Evolutionary conservation across 345 rosid genomes (phyloP), one percentile per base, ranked within the genome.

Genomic region (Noccaea bulbosa): DNA sequence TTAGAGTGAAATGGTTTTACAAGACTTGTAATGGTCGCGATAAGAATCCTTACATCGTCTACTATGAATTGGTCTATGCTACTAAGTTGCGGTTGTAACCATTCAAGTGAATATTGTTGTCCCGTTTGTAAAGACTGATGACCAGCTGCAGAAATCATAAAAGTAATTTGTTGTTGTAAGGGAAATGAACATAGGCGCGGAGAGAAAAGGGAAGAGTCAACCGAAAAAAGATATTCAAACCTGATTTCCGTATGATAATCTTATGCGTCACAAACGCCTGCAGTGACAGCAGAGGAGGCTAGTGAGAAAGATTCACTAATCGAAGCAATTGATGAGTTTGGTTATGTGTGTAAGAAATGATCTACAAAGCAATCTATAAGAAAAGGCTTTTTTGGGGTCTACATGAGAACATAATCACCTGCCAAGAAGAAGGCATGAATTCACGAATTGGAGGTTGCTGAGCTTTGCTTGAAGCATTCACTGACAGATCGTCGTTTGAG

Each of bases 381-480:
- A 55, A 62, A 51, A 67, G 27, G 17, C 32, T 41, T 40, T 41
- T 40, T 49, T 37, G 32, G 63, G 58, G 24, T 55, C 50, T 71
- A 65, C 40, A 52, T 30, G 69, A 24, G 37, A 48, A 65, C 38
- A 60, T 66, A 69, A 20, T 20, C 22, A 90, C 97, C 93, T 88
- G 96, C 98, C 96, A 92, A 59, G 81, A 77, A 75, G 85, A 83
- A 53, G 98, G 92, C 94, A 92, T 92, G 76, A 83, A 88, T 75
- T 89, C 98, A 56, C 86, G 92, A 65, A 81, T 65, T 0, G 61
- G 67, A 74, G 71, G 51, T 55, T 69, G 88, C 37, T 73, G 83
- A 37, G 53, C 35, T 35, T 70, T 79, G 56, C 65, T 77, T 67
- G 76, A 14, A 55, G 69, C 71, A 47, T 63, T 78, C 44, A 66